Evolutionary conservation across 768 basidiomycete genomes (phyloP), one percentile per base, ranked within the genome.

Genomic region (Hemileccinum rubropunctum): DNA sequence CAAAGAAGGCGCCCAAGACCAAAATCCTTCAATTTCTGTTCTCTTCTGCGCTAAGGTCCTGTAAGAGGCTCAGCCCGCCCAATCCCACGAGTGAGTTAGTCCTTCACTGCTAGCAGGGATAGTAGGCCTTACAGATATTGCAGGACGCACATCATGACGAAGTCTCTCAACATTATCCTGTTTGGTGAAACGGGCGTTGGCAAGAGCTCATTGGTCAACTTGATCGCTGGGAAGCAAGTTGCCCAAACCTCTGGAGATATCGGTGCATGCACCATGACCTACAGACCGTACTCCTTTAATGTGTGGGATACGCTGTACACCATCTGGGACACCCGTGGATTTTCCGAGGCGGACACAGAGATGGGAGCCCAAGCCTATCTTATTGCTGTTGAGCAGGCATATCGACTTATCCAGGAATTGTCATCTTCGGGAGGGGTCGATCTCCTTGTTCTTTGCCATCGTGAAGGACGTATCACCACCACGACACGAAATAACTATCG

Each of bases 391-490:
- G 9, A 45, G 12, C 36, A 50, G 20, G 41, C 43, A 13, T 33
- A 27, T 11, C 3, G 28, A 2, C 49, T 50, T 37, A 40, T 45
- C 37, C 43, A n/a, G 23, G 15, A 34, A 4, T 17, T 45, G 12
- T 26, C 37, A 6, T 15, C 13, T 11, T 14, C 11, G 17, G 21
- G 37, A 38, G 49, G 49, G 3, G 49, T 45, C 6, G 49, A 50
- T n/a, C 42, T 50, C 11, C 49, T 45, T 15, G 21, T 50, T 7
- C 38, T 50, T 14, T 50, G 49, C 43, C 43, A 40, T 46, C 45
- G 45, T 10, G 32, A 34, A 33, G 38, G 20, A 20, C 37, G 32
- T 14, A 27, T 40, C 38, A 45, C 43, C 4, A 18, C 12, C 9
- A 27, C 43, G 8, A 40, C 33, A 13, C 43, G 33, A 30, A 50